A percentile compares a stretch with the other conserved stretches of the same genome.
phyloP scores from a whole-genome alignment of 2,329 filamentous ascomycete species.

The Fusarium vanettenii region DNA sequence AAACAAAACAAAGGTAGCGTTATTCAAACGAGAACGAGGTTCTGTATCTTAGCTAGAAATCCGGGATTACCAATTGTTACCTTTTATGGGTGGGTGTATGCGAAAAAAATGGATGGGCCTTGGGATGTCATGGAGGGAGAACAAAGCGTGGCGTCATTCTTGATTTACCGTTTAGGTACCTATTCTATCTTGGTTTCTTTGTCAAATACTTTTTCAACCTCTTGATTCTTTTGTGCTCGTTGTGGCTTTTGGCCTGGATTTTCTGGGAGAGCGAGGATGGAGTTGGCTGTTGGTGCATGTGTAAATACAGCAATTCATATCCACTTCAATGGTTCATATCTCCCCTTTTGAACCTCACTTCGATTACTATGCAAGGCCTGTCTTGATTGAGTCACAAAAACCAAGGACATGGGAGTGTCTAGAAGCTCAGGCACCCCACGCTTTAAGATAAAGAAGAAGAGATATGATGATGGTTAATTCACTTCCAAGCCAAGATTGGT shows the following conservation, averaged over 20 bases:
- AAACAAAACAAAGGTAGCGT: not conserved
- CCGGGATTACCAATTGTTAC: not conserved
- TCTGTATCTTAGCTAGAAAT: conserved; percentile 4
- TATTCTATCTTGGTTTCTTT: conserved; percentile 7
- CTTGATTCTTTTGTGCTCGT: conserved; percentile 8
- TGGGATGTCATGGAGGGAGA: conserved; percentile 2
- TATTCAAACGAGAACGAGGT: not conserved
- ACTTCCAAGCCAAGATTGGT: not conserved
- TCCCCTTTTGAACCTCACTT: not conserved
- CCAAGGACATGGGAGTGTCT: too few species aligned
- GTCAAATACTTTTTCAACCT: conserved; percentile 6
- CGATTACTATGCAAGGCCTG: not conserved
- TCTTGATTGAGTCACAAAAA: not conserved
- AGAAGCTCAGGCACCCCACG: too few species aligned
- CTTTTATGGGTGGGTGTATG: conserved; percentile 5
- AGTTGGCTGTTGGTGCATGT: not conserved
- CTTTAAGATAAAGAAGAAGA: too few species aligned
- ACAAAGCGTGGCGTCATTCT: conserved; percentile 33
- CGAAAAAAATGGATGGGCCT: conserved; percentile 12
- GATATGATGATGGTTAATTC: not conserved
- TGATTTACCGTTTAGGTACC: conserved; percentile 5
- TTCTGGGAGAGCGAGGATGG: not conserved
- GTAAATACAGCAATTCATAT: not conserved
- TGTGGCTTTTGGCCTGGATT: not conserved
- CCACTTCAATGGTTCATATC: not conserved